phyloP scores from a whole-genome alignment of 257 asterid genomes.

The Anisodus tanguticus region DNA sequence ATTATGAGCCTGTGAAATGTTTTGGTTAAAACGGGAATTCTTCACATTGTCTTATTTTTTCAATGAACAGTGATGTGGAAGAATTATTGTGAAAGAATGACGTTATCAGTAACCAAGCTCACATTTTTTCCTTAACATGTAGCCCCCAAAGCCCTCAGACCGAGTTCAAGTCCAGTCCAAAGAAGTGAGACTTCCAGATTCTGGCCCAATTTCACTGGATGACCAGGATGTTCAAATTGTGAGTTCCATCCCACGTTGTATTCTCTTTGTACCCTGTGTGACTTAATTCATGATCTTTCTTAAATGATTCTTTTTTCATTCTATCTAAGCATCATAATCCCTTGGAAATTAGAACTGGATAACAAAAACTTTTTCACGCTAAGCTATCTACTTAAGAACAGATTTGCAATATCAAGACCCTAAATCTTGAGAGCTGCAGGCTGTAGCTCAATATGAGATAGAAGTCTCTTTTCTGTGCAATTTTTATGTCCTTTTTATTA shows the following conservation, averaged over 20 bases:
- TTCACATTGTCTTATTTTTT: not conserved
- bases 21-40: not conserved
- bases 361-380: not conserved
- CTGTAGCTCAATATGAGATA: slow-evolving; percentile 14
- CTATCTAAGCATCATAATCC: slow-evolving; percentile 9
- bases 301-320: not conserved
- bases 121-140: slow-evolving; percentile 28
- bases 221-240: slow-evolving; percentile 92
- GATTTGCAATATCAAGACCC: not conserved
- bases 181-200: slow-evolving; percentile 82
- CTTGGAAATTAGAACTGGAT: not conserved
- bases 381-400: not conserved
- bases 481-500: not conserved
- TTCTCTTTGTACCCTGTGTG: slow-evolving; percentile 3
- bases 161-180: slow-evolving; percentile 83
- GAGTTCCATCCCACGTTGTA: slow-evolving; percentile 43
- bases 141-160: slow-evolving; percentile 89
- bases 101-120: not conserved
- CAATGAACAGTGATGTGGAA: not conserved
- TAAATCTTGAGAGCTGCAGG: not conserved
- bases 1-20: not conserved
- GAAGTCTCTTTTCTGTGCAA: not conserved
- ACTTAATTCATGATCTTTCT: slow-evolving; percentile 12
- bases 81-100: slow-evolving; percentile 13
- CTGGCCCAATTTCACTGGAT: slow-evolving; percentile 75